These are phyloP conservation scores for Pseudomonodictys pantanalensis DNA, from an alignment of 495 filamentous ascomycete species.

Conservation along the genomic window DNA sequence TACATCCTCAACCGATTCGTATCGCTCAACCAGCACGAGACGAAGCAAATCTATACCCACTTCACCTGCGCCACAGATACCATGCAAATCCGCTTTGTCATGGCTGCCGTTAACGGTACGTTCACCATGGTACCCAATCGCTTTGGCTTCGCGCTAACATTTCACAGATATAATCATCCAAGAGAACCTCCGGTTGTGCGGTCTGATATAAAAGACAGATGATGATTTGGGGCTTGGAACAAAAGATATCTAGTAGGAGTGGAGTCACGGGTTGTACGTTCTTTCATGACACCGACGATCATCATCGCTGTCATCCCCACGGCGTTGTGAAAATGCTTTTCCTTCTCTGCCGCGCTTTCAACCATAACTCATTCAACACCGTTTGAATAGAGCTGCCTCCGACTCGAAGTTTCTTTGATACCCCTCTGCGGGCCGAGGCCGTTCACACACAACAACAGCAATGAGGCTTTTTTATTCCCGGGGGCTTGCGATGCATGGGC, in stretches of 20 bases:
- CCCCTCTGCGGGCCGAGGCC: constrained; percentile 32
- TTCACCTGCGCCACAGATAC: constrained; percentile 99
- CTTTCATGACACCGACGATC: constrained; percentile 17
- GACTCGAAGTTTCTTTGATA: constrained; percentile 30
- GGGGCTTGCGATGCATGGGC: too few relatives aligned
- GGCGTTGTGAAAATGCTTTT: constrained; percentile 36
- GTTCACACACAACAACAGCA: constrained; percentile 19
- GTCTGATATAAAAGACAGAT: constrained; percentile 70
- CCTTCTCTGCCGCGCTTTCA: constrained; percentile 15
- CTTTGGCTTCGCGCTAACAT: constrained; percentile 11
- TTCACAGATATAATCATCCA: constrained; percentile 95
- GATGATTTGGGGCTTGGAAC: background rate
- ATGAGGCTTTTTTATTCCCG: constrained; percentile 7
- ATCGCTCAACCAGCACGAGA: constrained; percentile 96
- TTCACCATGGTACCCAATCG: constrained; percentile 1
- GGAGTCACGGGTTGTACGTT: constrained; percentile 31
- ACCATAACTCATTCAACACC: background rate
- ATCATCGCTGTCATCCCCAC: constrained; percentile 22
- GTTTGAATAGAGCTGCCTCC: constrained; percentile 9
- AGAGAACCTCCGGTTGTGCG: constrained; percentile 96
- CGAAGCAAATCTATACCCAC: constrained; percentile 99
- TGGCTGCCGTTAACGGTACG: constrained; percentile 98
- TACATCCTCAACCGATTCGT: constrained; percentile 98
- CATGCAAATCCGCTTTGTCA: constrained; percentile 95
- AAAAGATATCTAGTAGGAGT: constrained; percentile 4